Percentiles rank a stretch among this genome's conserved stretches.
Evolutionary conservation across 2,329 filamentous ascomycete genomes (phyloP).

Genomic region (Sclerotiophoma versabilis): DNA sequence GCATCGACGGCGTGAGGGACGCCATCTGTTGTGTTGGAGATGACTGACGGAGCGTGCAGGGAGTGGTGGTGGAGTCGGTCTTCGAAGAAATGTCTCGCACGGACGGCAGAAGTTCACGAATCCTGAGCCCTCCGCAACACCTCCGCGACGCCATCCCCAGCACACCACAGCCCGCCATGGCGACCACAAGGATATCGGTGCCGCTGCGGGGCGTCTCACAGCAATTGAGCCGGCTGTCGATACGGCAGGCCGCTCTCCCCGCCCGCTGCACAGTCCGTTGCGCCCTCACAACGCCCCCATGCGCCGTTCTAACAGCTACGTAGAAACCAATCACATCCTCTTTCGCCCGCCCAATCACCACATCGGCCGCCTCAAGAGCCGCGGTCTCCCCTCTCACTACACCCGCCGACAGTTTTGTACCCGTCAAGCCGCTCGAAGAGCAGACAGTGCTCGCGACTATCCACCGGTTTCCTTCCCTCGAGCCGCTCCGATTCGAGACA

Average conservation of each 20-base stretch:
- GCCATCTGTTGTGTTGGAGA: slow-evolving; percentile 39
- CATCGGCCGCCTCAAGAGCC: slow-evolving; percentile 59
- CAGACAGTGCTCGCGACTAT: slow-evolving; percentile 79
- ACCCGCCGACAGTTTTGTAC: slow-evolving; percentile 49
- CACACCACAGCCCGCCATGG: slow-evolving; percentile 46
- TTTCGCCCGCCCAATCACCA: slow-evolving; percentile 40
- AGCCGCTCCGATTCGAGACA: slow-evolving; percentile 77
- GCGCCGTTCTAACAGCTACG: slow-evolving; percentile 32
- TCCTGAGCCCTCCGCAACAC: slow-evolving; percentile 19
- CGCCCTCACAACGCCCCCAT: slow-evolving; percentile 49
- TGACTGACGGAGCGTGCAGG: slow-evolving; percentile 16
- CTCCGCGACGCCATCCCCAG: slow-evolving; percentile 34
- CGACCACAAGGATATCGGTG: slow-evolving; percentile 47
- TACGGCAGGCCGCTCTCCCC: slow-evolving; percentile 47
- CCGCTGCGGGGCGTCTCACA: slow-evolving; percentile 46
- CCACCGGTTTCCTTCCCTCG: slow-evolving; percentile 87
- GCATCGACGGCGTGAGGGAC: slow-evolving; percentile 42
- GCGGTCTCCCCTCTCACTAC: slow-evolving; percentile 56
- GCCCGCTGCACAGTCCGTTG: slow-evolving; percentile 57
- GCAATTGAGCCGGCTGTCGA: slow-evolving; percentile 39
- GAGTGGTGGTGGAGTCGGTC: slow-evolving; percentile 30
- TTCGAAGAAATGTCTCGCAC: slow-evolving; percentile 11
- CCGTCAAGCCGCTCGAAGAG: slow-evolving; percentile 40
- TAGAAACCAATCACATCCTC: slow-evolving; percentile 37
- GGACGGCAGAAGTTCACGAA: slow-evolving; percentile 3